Evolutionary conservation across 2,329 filamentous ascomycete genomes (phyloP).

Genomic region (Epichloe amarillans): DNA sequence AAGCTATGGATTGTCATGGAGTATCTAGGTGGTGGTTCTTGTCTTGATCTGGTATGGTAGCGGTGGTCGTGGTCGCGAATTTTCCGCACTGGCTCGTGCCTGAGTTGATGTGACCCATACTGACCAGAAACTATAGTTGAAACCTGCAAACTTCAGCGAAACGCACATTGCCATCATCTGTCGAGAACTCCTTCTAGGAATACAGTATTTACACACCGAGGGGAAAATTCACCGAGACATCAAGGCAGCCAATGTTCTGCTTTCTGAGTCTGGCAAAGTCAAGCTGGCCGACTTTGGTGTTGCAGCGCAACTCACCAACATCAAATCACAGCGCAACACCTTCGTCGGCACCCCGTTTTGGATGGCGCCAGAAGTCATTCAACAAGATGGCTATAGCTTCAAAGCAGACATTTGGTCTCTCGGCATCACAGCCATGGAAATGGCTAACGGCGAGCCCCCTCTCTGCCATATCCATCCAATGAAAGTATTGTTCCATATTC

Average conservation of each 20-base stretch:
- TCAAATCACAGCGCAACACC: slow-evolving; percentile 93
- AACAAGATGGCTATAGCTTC: slow-evolving; percentile 71
- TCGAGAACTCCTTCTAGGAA: slow-evolving; percentile 74
- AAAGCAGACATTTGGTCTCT: slow-evolving; percentile 91
- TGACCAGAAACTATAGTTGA: slow-evolving; percentile 47
- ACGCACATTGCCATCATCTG: slow-evolving; percentile 88
- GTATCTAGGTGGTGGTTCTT: slow-evolving; percentile 87
- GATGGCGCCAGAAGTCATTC: slow-evolving; percentile 93
- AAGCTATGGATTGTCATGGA: slow-evolving; percentile 99
- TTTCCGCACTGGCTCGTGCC: background rate
- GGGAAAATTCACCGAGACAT: slow-evolving; percentile 96
- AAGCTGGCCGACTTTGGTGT: slow-evolving; percentile 97
- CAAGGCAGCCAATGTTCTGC: slow-evolving; percentile 89
- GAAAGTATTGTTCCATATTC: slow-evolving; percentile 87
- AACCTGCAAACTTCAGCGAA: slow-evolving; percentile 81
- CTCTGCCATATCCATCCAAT: slow-evolving; percentile 74
- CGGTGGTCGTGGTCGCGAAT: background rate
- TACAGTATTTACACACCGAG: slow-evolving; percentile 86
- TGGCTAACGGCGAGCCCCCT: slow-evolving; percentile 85
- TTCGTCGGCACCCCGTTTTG: slow-evolving; percentile 96
- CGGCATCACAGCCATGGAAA: slow-evolving; percentile 82
- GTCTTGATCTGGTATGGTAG: slow-evolving; percentile 66
- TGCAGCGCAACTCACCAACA: slow-evolving; percentile 89
- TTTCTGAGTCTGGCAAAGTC: slow-evolving; percentile 81
- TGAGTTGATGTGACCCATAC: slow-evolving; percentile 6